Base-by-base conservation (phyloP, 345 rosid species). In the Gossypium australe region DNA sequence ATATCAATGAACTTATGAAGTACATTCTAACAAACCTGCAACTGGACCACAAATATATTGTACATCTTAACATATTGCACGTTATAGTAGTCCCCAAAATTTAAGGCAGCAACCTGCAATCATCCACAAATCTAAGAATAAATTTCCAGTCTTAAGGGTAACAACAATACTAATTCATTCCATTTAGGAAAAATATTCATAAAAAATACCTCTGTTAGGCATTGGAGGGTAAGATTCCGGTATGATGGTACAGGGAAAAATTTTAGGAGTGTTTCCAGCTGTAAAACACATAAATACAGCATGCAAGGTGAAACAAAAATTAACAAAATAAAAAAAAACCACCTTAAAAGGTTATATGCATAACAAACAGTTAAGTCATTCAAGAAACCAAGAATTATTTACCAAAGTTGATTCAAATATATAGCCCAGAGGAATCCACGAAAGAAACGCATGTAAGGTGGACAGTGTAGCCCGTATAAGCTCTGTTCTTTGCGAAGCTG, bases 391-490 rank as follows among this genome's bases (percentile, higher is more conserved):
- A 81, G n/a, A 84, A 47, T 55, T 59, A 52, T 34, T 71, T 88
- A 93, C 99, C 94, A 93, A 71, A 68, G 97, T 90, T 48, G 99
- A 96, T 81, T 96, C 99, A 88, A 96, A 96, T 80, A 96, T 96
- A 83, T 96, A 96, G 79, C 98, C 99, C 84, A 96, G 75, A 2
- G 99, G 99, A 76, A 96, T 96, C 99, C 99, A 93, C 5, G 99
- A 96, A 80, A 96, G 98, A 79, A 92, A 96, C 75, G 98, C 99
- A 86, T 93, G 99, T 85, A 96, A 82, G 10, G 99, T 92, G 73
- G 99, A 92, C 57, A 96, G 81, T 3, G 99, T 96, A 61, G 98
- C 97, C 41, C 93, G 89, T 79, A 91, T 88, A 71, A 93, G 98
- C 85, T 96, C 99, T 75, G 89, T 85, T 85, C 97, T 90, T 79